Evolutionary conservation across 2,329 filamentous ascomycete genomes (phyloP), one percentile per base, ranked within the genome.

Genomic region (Aspergillus arachidicola): DNA sequence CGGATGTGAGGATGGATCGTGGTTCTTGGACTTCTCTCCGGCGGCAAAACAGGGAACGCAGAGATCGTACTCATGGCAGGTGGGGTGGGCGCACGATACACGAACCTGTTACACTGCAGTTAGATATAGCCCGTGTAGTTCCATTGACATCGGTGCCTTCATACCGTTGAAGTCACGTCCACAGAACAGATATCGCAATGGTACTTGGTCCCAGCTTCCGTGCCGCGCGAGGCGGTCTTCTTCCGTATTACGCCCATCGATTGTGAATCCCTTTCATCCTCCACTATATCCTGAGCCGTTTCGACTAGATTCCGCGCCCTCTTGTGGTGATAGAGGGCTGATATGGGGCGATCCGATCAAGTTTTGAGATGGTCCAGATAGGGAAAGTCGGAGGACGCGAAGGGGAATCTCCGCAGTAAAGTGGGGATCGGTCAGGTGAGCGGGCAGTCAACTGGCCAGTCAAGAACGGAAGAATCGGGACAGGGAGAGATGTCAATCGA

Each of bases 151-250:
- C 30, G 34, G 34, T 55, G 14, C 11, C 21, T 36, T 14, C 48
- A 74, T 85, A 96, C 95, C 54, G 95, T 99, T 6, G 94, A 95
- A 54, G 95, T 99, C 70, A 99, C 96, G 78, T 99, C 95, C 62
- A 92, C 92, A 51, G 93, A 96, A 79, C 95, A 99, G 63, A 96
- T 90, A 79, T 99, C 96, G 83, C 95, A 99, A 69, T 98, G 93
- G 78, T 96, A 99, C 78, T 98, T 97, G 36, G 93, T 91, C 67
- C 92, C 92, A 55, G 91, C 93, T 76, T 97, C 93, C 58, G 91
- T 93, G 66, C 92, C 92, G 74, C 92, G 86, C 60, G 90, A 89
- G 69, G 91, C 91, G 64, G 92, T 95, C 83, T 97, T 97, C 85
- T 97, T 97, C 76, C 94, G 91, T 77, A 97, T 97, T 74, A 97